Conservation (phyloP, 2,329 filamentous ascomycete genomes). For the Colletotrichum magnum region DNA sequence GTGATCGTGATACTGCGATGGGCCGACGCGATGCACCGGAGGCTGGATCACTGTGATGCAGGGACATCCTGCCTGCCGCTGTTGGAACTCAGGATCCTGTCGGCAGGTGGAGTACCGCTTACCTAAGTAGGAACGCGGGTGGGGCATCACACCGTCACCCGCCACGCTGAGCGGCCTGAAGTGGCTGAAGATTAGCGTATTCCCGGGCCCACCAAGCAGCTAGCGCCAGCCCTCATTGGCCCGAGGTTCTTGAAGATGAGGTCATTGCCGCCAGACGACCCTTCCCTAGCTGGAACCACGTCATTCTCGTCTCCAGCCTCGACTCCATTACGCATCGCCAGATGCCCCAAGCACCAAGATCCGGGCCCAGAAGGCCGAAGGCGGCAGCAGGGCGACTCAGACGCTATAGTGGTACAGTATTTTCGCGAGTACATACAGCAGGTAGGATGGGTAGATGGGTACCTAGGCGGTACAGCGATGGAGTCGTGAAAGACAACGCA, state of each 20-base stretch:
- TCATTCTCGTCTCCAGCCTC: constrained; percentile 34
- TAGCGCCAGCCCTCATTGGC: constrained; percentile 22
- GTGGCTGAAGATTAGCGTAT: constrained; percentile 31
- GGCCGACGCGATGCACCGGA: too few relatives aligned
- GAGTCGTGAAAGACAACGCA: neutral
- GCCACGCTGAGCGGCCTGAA: constrained; percentile 20
- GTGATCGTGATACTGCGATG: too few relatives aligned
- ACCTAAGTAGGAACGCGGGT: constrained; percentile 4
- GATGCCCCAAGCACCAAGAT: constrained; percentile 1
- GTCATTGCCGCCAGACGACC: constrained; percentile 22
- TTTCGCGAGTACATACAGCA: too few relatives aligned
- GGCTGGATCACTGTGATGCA: too few relatives aligned
- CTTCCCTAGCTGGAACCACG: constrained; percentile 32
- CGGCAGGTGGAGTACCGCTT: constrained; percentile 6
- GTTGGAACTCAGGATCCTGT: neutral
- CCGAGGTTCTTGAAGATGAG: constrained; percentile 6
- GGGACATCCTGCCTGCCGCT: too few relatives aligned
- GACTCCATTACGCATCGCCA: constrained; percentile 37
- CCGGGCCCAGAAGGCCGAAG: too few relatives aligned
- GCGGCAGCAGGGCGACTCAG: too few relatives aligned
- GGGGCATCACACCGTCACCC: constrained; percentile 23
- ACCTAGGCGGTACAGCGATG: neutral
- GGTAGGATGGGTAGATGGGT: too few relatives aligned
- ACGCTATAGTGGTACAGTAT: too few relatives aligned
- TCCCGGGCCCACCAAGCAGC: neutral